Evolutionary conservation across 2,329 filamentous ascomycete genomes (phyloP), one percentile per base, ranked within the genome.

Genomic region (Ceratocystis cacaofunesta): DNA sequence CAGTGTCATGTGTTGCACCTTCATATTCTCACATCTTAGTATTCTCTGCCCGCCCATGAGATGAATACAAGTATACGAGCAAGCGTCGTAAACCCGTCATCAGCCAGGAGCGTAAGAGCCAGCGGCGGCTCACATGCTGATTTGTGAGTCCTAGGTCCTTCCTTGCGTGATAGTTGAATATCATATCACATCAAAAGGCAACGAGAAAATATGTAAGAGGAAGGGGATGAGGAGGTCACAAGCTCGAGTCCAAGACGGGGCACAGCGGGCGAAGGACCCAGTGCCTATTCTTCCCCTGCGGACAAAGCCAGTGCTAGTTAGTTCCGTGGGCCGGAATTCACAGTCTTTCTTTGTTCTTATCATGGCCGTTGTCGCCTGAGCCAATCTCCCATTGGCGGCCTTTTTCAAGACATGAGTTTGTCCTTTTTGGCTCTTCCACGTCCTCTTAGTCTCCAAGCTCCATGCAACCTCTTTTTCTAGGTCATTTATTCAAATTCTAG

Each of bases 31-130:
- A 17, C 19, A 52, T 52, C 30, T 19, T 58, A 36, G 15, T 58
- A n/a, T n/a, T 36, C 15, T 36, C 55, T 32, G 17, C 2, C 19
- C 22, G 30, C 4, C 25, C 30, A n/a, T 58, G 17, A n/a, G n/a
- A 32, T 17, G 28, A 32, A 7, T 15, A 17, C 22, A 32, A 58
- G 32, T 58, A 58, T 58, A 58, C 55, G 55, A 58, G 55, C 55
- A 19, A 41, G 28, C 55, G 55, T 58, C 55, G 55, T 58, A 58
- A 58, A 58, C 55, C 5, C 17, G 28, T 58, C 55, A 58, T 58
- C 55, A 41, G 12, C 36, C 36, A 58, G 8, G 30, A 30, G 55
- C 15, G 52, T 57, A 57, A 57, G 52, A 57, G 25, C 28, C 52
- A 57, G 28, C 32, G 15, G 55, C 25, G 17, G 55, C 55, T 58